A percentile compares a stretch with the other conserved stretches of the same genome.
These are phyloP conservation scores for Angophora floribunda DNA, from an alignment of 345 rosid genomes.

Conservation along the genomic window DNA sequence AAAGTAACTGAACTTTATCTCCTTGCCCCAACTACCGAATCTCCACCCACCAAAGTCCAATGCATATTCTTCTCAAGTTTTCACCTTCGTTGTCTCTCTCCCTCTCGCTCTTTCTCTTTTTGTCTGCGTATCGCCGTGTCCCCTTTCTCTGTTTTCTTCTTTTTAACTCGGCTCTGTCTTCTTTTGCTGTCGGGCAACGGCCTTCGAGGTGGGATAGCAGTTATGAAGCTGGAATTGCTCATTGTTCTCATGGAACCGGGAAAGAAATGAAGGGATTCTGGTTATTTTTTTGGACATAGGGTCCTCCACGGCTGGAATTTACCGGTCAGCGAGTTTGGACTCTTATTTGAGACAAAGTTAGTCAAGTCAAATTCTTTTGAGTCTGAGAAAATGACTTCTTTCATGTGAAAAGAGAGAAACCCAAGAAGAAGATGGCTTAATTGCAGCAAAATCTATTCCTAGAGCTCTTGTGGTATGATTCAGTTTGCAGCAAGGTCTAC, in stretches of 20 bases:
- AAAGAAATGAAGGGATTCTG: background rate
- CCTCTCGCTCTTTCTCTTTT: background rate
- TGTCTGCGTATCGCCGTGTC: background rate
- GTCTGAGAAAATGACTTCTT: too few relatives aligned
- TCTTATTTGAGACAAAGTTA: background rate
- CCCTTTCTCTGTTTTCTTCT: background rate
- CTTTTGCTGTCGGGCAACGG: background rate
- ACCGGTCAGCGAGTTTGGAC: background rate
- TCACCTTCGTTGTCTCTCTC: background rate
- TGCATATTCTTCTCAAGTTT: background rate
- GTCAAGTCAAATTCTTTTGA: too few relatives aligned
- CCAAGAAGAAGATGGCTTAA: background rate
- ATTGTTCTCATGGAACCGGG: background rate
- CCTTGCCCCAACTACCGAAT: background rate
- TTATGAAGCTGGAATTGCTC: background rate
- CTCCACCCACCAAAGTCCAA: background rate
- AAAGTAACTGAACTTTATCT: background rate
- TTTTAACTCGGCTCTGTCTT: background rate
- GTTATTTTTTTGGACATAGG: too few relatives aligned
- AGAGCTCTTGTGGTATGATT: background rate
- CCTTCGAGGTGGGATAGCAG: background rate
- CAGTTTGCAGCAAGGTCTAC: background rate
- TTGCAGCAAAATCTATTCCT: background rate
- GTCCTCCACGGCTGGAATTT: background rate
- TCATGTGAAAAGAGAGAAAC: background rate